Percentiles rank a stretch among this genome's conserved stretches.
These are phyloP conservation scores for Hymenochaete sp. DNA, from an alignment of 1,284 basidiomycete genomes.

Conservation along the genomic window DNA sequence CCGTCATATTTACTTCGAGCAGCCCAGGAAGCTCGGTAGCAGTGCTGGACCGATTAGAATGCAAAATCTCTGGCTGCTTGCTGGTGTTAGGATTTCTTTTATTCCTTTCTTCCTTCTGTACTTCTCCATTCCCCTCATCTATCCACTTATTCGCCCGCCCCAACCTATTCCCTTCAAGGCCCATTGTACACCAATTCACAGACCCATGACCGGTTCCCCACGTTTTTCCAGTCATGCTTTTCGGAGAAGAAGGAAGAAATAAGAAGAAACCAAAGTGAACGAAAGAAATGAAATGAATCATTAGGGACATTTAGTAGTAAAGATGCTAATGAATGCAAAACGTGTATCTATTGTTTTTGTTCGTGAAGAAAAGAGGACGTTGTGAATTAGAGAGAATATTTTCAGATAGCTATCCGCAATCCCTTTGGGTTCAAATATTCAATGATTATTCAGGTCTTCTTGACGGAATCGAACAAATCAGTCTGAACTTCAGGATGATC, in stretches of 20 bases:
- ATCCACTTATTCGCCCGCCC: background rate
- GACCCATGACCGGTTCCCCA: conserved; percentile 9
- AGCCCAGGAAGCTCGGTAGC: conserved; percentile 5
- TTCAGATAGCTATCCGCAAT: too few relatives aligned
- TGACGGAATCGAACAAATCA: background rate
- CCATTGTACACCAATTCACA: background rate
- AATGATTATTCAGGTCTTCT: too few relatives aligned
- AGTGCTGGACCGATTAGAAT: conserved; percentile 9
- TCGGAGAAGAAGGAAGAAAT: conserved; percentile 1
- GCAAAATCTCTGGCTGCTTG: conserved; percentile 1
- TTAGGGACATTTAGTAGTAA: conserved; percentile 16
- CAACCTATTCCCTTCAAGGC: background rate
- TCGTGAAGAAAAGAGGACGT: too few relatives aligned
- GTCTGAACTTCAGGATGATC: background rate
- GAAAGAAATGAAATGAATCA: conserved; percentile 10
- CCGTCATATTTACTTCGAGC: background rate
- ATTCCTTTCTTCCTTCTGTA: background rate
- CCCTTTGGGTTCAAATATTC: too few relatives aligned
- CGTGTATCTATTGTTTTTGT: too few relatives aligned
- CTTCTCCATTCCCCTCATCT: background rate
- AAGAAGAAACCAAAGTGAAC: too few relatives aligned
- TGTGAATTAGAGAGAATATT: too few relatives aligned
- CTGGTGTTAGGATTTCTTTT: too few relatives aligned
- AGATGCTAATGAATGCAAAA: conserved; percentile 15
- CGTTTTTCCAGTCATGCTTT: conserved; percentile 11